Conservation (phyloP, 192 early-diverging fungal genomes). For the Spizellomyces punctatus region DNA sequence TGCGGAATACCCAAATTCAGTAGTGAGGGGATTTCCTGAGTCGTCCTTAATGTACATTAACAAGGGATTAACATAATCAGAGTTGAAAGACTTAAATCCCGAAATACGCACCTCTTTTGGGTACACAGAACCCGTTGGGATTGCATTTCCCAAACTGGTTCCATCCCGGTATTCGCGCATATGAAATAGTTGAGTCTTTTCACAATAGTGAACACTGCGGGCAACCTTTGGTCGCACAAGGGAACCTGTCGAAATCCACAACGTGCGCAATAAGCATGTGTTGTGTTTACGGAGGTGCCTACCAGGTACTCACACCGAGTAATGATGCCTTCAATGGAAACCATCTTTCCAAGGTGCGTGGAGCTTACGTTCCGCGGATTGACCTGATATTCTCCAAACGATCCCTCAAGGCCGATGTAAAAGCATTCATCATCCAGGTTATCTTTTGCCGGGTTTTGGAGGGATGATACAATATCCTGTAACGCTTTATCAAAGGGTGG, state of each 20-base stretch:
- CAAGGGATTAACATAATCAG: constrained; percentile 6
- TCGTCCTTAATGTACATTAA: constrained; percentile 62
- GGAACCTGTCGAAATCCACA: constrained; percentile 49
- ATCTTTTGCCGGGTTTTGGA: constrained; percentile 18
- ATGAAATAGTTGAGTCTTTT: constrained; percentile 78
- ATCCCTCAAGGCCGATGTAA: constrained; percentile 85
- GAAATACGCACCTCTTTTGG: constrained; percentile 64
- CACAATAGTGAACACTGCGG: constrained; percentile 90
- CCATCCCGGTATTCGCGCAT: constrained; percentile 87
- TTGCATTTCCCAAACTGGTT: constrained; percentile 66
- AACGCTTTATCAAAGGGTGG: constrained; percentile 83
- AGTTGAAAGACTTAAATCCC: neutral
- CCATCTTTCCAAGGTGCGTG: constrained; percentile 77
- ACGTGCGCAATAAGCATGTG: too few species aligned
- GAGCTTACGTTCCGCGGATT: constrained; percentile 86
- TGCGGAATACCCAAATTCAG: constrained; percentile 87
- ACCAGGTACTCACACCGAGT: constrained; percentile 69
- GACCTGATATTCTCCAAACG: constrained; percentile 87
- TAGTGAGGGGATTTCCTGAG: constrained; percentile 85
- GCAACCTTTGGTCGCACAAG: constrained; percentile 95
- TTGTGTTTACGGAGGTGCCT: constrained; percentile 20
- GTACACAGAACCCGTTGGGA: constrained; percentile 80
- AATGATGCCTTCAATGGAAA: constrained; percentile 97
- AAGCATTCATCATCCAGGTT: constrained; percentile 51
- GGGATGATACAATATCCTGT: constrained; percentile 53